Base-by-base conservation (phyloP, 345 rosid species). In the Eucalyptus pauciflora region DNA sequence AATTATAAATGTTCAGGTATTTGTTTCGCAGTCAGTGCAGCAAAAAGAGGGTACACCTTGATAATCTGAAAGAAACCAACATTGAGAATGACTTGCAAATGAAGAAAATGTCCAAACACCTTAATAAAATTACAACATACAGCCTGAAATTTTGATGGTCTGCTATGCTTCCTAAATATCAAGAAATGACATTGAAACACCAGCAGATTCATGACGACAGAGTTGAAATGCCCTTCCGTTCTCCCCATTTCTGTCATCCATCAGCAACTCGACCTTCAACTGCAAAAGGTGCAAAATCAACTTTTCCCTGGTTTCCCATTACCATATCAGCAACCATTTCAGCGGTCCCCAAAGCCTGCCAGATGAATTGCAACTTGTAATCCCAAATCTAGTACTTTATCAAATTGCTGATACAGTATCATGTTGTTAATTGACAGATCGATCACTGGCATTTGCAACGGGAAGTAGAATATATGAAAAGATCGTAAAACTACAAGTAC, bases 311-410 rank as follows among this genome's bases (percentile, higher is more conserved):
- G 86, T 93, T 96, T 89, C 95, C 94, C 89, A 95, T 56, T 80
- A 97, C 95, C 95, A 96, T 95, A 89, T 96, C 96, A 86, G 90
- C 92, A 88, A 96, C 94, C 97, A 97, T 94, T 93, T 97, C 99
- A 33, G 97, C 98, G 81, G 99, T 96, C 62, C 96, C 98, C 89
- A 96, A 92, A 88, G 99, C 98, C 99, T 95, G 94, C 76, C 91
- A 88, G 86, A 71, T 71, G 46, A 71, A 37, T 43, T 71, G 18
- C 25, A 71, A 71, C 81, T 71, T 37, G 81, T 71, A 71, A 71
- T 37, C 46, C 25, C 46, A 17, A 71, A 37, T 18, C 20, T 71
- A 18, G 81, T 18, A 71, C 25, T 71, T 71, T 24, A 71, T 71
- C 46, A 71, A 71, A 71, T 71, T 18, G 81, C 81, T 5, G 13